phyloP scores from a whole-genome alignment of 2,329 filamentous ascomycete species.

The Ambrosiella xylebori region DNA sequence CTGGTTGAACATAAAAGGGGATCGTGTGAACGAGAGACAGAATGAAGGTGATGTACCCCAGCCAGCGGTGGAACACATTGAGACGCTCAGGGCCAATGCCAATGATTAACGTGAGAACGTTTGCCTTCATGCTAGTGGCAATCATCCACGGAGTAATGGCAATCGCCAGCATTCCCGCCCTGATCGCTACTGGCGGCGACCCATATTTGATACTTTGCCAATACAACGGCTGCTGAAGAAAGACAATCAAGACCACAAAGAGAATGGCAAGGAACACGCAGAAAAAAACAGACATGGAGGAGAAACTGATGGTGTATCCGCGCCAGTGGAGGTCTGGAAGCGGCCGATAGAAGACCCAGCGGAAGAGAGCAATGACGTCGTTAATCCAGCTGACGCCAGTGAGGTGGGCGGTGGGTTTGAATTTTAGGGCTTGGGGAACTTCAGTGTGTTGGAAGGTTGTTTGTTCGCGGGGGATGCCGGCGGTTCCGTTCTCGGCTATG shows the following conservation, averaged over 20 bases:
- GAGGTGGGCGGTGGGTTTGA: constrained; percentile 51
- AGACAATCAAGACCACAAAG: constrained; percentile 67
- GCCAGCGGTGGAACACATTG: constrained; percentile 87
- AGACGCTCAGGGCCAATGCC: constrained; percentile 84
- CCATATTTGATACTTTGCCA: constrained; percentile 75
- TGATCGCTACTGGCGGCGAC: constrained; percentile 72
- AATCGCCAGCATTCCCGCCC: constrained; percentile 80
- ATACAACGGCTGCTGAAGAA: constrained; percentile 75
- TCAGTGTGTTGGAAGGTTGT: not conserved
- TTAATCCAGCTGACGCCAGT: constrained; percentile 61
- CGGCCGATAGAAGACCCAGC: constrained; percentile 79
- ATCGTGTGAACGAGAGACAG: constrained; percentile 69
- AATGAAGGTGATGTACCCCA: constrained; percentile 70
- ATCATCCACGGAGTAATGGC: constrained; percentile 88
- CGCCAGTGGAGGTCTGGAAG: constrained; percentile 56
- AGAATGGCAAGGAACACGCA: constrained; percentile 50
- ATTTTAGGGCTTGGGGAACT: constrained; percentile 17
- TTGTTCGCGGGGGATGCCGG: not conserved
- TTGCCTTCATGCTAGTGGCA: constrained; percentile 78
- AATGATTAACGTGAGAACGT: constrained; percentile 65
- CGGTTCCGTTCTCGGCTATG: too few relatives aligned
- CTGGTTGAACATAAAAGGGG: constrained; percentile 77
- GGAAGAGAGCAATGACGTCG: constrained; percentile 62
- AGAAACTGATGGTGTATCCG: constrained; percentile 57
- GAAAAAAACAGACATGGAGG: constrained; percentile 55